phyloP scores from a whole-genome alignment of 2,329 filamentous ascomycete genomes.

The Colletotrichum limetticola region DNA sequence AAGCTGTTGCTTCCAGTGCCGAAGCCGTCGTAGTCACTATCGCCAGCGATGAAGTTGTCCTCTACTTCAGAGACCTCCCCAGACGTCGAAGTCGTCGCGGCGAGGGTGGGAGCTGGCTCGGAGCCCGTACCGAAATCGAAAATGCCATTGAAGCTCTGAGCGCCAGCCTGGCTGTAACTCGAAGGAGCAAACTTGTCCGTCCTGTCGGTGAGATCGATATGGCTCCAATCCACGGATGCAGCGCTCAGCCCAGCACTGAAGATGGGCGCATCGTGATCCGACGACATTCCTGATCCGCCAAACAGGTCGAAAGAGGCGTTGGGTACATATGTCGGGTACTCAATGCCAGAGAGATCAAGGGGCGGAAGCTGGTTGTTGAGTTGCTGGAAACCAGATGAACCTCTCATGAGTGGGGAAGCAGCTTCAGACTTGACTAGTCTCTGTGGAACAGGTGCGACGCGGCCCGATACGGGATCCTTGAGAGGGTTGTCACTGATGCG shows the following conservation, averaged over 20 bases:
- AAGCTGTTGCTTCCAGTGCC: conserved; percentile 58
- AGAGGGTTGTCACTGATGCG: conserved; percentile 52
- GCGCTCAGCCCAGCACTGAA: conserved; percentile 71
- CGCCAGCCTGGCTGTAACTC: conserved; percentile 64
- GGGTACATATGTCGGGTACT: conserved; percentile 60
- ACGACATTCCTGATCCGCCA: conserved; percentile 54
- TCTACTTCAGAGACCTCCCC: conserved; percentile 76
- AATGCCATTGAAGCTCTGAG: conserved; percentile 60
- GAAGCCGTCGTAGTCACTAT: conserved; percentile 60
- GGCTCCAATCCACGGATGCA: conserved; percentile 58
- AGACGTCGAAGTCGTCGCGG: conserved; percentile 69
- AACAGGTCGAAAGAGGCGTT: conserved; percentile 64
- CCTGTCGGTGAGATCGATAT: conserved; percentile 58
- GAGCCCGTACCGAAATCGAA: conserved; percentile 64
- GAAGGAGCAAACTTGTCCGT: conserved; percentile 62
- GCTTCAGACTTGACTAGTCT: conserved; percentile 71
- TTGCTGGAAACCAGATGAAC: conserved; percentile 59
- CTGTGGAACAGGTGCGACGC: conserved; percentile 53
- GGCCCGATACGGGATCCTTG: conserved; percentile 48
- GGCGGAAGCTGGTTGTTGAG: conserved; percentile 65
- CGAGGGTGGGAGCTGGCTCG: conserved; percentile 65
- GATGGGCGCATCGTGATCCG: conserved; percentile 66
- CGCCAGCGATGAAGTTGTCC: conserved; percentile 61
- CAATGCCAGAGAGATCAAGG: conserved; percentile 67
- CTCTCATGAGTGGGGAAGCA: conserved; percentile 66